phyloP scores from a whole-genome alignment of 192 early-diverging fungal species.

The Coemansia sp. region DNA sequence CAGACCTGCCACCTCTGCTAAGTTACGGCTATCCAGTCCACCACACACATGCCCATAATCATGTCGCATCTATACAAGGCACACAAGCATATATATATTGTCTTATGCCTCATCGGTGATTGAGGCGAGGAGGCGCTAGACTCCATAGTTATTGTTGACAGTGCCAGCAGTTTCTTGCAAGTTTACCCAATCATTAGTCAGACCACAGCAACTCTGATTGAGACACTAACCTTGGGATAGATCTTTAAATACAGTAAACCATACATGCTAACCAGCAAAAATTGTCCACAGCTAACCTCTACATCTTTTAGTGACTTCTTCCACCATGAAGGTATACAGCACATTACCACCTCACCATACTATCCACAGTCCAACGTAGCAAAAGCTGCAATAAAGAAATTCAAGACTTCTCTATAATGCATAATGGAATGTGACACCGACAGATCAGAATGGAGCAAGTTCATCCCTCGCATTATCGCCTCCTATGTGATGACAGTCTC shows the following conservation, averaged over 20 bases:
- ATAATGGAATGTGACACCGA: too few species aligned
- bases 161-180: conserved; percentile 13
- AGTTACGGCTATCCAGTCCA: conserved; percentile 5
- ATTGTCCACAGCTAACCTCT: conserved; percentile 11
- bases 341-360: conserved; percentile 7
- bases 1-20: too few species aligned
- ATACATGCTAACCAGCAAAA: conserved; percentile 14
- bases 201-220: conserved; percentile 1
- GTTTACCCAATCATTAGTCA: conserved; percentile 2
- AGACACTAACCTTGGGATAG: conserved; percentile 2
- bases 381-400: conserved; percentile 18
- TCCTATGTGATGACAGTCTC: too few species aligned
- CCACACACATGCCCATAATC: conserved; percentile 8
- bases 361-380: too few species aligned
- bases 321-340: neutral
- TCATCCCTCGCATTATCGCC: too few species aligned
- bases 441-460: too few species aligned
- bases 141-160: too few species aligned
- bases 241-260: conserved; percentile 10
- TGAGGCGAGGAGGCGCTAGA: conserved; percentile 1
- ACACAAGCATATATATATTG: conserved; percentile 26
- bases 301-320: conserved; percentile 3
- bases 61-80: neutral
- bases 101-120: conserved; percentile 14
- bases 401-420: conserved; percentile 14